Percentiles rank a stretch among this genome's conserved stretches.
Evolutionary conservation across 148 eudicot genomes (phyloP).

Genomic region (Fallopia convolvulus): DNA sequence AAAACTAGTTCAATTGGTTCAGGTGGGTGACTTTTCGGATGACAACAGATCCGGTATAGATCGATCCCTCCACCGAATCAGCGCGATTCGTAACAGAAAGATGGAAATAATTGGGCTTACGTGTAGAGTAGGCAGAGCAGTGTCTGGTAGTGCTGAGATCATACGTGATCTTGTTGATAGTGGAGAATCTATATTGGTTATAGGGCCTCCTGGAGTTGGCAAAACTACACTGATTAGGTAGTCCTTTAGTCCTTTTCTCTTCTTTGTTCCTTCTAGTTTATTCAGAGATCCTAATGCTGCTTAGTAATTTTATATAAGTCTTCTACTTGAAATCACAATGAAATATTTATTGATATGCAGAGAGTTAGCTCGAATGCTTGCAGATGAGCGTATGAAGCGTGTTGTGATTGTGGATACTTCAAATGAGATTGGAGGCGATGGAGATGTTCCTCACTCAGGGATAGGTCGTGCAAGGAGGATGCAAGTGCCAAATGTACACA

Average conservation of each 20-base stretch:
- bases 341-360: slow-evolving; percentile 24
- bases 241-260: slow-evolving; percentile 21
- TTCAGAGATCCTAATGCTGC: too few species aligned
- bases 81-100: slow-evolving; percentile 96
- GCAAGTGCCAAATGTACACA: slow-evolving; percentile 96
- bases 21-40: slow-evolving; percentile 99
- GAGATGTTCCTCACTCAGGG: slow-evolving; percentile 96
- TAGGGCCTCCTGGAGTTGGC: slow-evolving; percentile 99
- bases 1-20: slow-evolving; percentile 26
- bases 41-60: slow-evolving; percentile 94
- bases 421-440: slow-evolving; percentile 98
- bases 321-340: not conserved
- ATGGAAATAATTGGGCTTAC: slow-evolving; percentile 90
- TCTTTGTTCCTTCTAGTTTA: not conserved
- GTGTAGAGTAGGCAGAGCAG: slow-evolving; percentile 95
- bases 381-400: slow-evolving; percentile 81
- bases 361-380: slow-evolving; percentile 88
- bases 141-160: slow-evolving; percentile 94
- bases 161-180: slow-evolving; percentile 82
- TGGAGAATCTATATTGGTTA: slow-evolving; percentile 90
- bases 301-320: not conserved
- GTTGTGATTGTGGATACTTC: slow-evolving; percentile 98
- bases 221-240: slow-evolving; percentile 98
- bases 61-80: slow-evolving; percentile 90
- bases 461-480: slow-evolving; percentile 95